These are phyloP conservation scores for Dissophora globulifera DNA, from an alignment of 192 early-diverging fungal genomes.

Conservation along the genomic window DNA sequence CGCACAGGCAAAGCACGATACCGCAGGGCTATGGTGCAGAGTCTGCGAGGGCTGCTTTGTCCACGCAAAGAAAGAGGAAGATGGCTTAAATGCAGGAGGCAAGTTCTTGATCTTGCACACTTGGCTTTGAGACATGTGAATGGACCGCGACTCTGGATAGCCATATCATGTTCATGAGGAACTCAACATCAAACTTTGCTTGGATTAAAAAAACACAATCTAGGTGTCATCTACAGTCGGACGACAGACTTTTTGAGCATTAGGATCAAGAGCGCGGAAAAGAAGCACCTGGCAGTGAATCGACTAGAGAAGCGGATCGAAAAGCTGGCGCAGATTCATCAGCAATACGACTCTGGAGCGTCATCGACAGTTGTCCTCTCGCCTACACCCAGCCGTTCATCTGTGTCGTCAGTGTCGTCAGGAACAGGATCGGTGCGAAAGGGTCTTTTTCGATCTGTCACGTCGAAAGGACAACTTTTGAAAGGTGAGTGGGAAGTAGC, in stretches of 20 bases:
- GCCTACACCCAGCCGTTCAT: constrained; percentile 28
- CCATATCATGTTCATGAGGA: too few relatives aligned
- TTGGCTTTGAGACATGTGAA: too few relatives aligned
- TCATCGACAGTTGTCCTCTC: constrained; percentile 6
- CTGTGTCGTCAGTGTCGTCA: constrained; percentile 18
- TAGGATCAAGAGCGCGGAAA: constrained; percentile 63
- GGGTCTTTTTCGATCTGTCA: constrained; percentile 46
- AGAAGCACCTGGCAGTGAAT: constrained; percentile 74
- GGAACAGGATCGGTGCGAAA: constrained; percentile 38
- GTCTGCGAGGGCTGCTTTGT: constrained; percentile 68
- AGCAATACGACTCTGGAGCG: constrained; percentile 8
- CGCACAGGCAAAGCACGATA: constrained; percentile 67
- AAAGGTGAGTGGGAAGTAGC: too few relatives aligned
- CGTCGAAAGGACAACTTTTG: constrained; percentile 38
- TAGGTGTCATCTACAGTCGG: constrained; percentile 58
- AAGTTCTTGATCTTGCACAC: neutral
- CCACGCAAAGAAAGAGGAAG: constrained; percentile 40
- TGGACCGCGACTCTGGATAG: too few relatives aligned
- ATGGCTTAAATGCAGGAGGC: constrained; percentile 57
- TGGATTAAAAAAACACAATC: neutral
- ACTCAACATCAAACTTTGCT: too few relatives aligned
- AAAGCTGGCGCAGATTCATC: constrained; percentile 60
- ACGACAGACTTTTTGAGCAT: constrained; percentile 63
- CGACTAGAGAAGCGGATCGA: constrained; percentile 80
- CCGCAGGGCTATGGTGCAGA: constrained; percentile 66